Evolutionary conservation across 2,329 filamentous ascomycete genomes (phyloP).

Genomic region (Xylaria polymorpha): DNA sequence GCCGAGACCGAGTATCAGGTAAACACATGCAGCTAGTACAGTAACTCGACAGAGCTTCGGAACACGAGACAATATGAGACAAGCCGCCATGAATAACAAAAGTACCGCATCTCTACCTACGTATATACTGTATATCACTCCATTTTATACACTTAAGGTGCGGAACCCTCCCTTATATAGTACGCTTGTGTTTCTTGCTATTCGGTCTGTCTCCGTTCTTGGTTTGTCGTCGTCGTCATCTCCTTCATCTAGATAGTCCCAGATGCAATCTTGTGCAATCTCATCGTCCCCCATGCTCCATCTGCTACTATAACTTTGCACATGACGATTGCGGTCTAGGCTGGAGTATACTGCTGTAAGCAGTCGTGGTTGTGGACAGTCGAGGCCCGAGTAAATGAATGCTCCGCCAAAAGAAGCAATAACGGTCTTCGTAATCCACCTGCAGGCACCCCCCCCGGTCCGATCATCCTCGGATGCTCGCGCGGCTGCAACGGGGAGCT

Average conservation of each 20-base stretch:
- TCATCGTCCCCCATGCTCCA: neutral
- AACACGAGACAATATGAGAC: constrained; percentile 34
- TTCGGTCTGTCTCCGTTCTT: neutral
- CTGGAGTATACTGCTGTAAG: neutral
- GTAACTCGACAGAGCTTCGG: constrained; percentile 8
- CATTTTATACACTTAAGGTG: constrained; percentile 20
- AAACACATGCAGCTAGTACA: constrained; percentile 23
- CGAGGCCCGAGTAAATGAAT: constrained; percentile 17
- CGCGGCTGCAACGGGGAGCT: constrained; percentile 36
- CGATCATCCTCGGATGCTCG: constrained; percentile 33
- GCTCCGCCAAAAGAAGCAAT: constrained; percentile 35
- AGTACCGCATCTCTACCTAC: constrained; percentile 14
- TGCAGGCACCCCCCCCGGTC: constrained; percentile 35
- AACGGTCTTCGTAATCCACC: constrained; percentile 38
- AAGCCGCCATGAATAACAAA: constrained; percentile 13
- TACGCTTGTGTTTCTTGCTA: neutral
- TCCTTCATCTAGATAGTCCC: neutral
- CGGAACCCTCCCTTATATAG: constrained; percentile 5
- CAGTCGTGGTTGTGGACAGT: neutral
- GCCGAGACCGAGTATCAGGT: constrained; percentile 12
- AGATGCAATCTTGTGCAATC: neutral
- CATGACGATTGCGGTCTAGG: neutral
- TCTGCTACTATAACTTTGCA: neutral
- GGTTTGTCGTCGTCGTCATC: neutral
- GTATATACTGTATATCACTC: neutral